Base-by-base conservation (phyloP, 1,139 yeast genomes). In the Hyphopichia burtonii region DNA sequence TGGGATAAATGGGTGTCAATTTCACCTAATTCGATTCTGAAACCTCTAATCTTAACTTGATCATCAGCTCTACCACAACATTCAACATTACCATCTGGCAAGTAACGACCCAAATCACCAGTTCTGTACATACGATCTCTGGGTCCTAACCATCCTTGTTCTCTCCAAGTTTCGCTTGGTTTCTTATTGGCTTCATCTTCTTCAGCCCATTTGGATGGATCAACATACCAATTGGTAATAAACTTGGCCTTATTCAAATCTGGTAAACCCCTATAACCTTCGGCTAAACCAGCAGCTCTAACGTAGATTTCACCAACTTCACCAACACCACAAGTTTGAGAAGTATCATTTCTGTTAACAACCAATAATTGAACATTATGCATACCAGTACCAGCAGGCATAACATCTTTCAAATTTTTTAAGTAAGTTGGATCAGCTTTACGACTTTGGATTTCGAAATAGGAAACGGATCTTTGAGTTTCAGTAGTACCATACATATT, bases 401-500 rank as follows among this genome's bases (percentile, higher is more conserved):
- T 90, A 44, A 90, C 86, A 58, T 94, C 98, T 67, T 94, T 94
- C 68, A 88, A 86, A 40, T 84, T 78, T 59, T 82, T 84, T 58
- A 94, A 75, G 65, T 87, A 91, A 16, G 78, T 68, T 19, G 95
- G 78, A 59, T 90, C 91, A 31, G 73, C 61, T 33, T 76, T 63
- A 51, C 89, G 76, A 28, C 95, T 82, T 41, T 88, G 82, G 49
- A 94, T 91, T 61, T 89, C 95, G 65, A 82, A 94, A 67, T 80
- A 94, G 0, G 98, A 90, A 16, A 94, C 99, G 2, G 99, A 90
- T 61, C 99, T 81, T 71, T 94, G 99, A 14, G 99, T 94, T 68
- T 94, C 99, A 10, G 99, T 94, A 33, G 99, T 94, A 58, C 99
- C 99, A 63, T 94, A 94, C 99, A 94, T 94, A 67, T 94, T 94